Evolutionary conservation across 768 basidiomycete species (phyloP), one percentile per base, ranked within the genome.

Genomic region (Pisolithus microcarpus): DNA sequence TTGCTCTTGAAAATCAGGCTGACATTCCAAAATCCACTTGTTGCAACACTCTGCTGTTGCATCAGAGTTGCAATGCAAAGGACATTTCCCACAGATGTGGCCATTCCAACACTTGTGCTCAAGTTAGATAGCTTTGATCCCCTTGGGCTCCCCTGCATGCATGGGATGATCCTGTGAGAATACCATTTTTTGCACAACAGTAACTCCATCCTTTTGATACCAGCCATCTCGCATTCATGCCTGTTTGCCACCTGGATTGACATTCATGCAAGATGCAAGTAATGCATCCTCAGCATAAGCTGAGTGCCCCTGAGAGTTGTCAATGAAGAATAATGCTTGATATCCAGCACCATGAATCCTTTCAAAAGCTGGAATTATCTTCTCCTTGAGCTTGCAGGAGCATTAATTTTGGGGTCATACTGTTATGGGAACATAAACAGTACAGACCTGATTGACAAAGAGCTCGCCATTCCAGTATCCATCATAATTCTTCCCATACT

Each of bases 401-500:
- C 23, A 24, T 24, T 24, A 24, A 24, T 24, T 24, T 24, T 24
- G 23, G 23, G 23, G 23, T 24, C 23, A 24, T 24, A 24, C 23
- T 24, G 23, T 24, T 24, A 24, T 24, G 23, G n/a, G n/a, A n/a
- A n/a, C n/a, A 24, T 24, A 24, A 24, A 24, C 23, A 5, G 18
- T 28, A 54, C 11, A 11, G 47, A 69, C 67, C 59, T 69, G 69
- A 53, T 65, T 65, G n/a, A 63, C 53, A 48, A 69, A 70, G 0
- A 64, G 43, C 46, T 69, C 61, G 1, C 70, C 67, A 19, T 50
- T 67, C 70, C 71, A 70, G 46, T 65, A 70, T 1, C 73, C 72
- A 11, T 74, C 65, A 51, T 75, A 66, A 56, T 71, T 73, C 47
- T 74, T 75, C 4, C 72, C 72, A 62, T 75, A 74, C 46, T 75